A percentile compares a stretch with the other conserved stretches of the same genome.
Evolutionary conservation across 768 basidiomycete genomes (phyloP).

Genomic region (Rhodotorula graminis): DNA sequence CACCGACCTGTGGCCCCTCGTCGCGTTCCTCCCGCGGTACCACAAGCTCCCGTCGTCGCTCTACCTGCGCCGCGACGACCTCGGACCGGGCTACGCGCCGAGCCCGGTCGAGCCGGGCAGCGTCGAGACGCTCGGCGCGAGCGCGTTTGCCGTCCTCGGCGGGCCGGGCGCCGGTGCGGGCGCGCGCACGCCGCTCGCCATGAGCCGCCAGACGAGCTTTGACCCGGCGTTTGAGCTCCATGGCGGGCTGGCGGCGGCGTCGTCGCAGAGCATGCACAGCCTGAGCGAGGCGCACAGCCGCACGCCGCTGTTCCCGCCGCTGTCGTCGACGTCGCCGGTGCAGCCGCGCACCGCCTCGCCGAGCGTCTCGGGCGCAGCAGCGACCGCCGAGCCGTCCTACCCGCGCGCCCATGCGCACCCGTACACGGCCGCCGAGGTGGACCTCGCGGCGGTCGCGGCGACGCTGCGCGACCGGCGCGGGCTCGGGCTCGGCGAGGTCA

Average conservation of each 20-base stretch:
- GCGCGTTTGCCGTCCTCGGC: neutral
- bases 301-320: neutral
- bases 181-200: neutral
- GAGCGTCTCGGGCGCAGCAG: neutral
- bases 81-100: neutral
- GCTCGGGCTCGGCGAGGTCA: neutral
- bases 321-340: neutral
- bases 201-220: neutral
- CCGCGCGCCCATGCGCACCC: too few species aligned
- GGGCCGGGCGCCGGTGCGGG: too few species aligned
- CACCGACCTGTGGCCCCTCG: constrained; percentile 64
- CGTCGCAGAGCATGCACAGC: neutral
- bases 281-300: neutral
- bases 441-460: neutral
- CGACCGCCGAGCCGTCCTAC: neutral
- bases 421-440: neutral
- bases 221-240: neutral
- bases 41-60: neutral
- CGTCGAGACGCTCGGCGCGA: neutral
- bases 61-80: neutral
- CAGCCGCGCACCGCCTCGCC: neutral
- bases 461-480: neutral
- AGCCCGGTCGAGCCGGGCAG: neutral
- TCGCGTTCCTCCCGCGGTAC: constrained; percentile 64
- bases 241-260: neutral